Percentiles rank a stretch among this genome's conserved stretches.
phyloP scores from a whole-genome alignment of 2,329 filamentous ascomycete species.

The Myrmaecium sp. region DNA sequence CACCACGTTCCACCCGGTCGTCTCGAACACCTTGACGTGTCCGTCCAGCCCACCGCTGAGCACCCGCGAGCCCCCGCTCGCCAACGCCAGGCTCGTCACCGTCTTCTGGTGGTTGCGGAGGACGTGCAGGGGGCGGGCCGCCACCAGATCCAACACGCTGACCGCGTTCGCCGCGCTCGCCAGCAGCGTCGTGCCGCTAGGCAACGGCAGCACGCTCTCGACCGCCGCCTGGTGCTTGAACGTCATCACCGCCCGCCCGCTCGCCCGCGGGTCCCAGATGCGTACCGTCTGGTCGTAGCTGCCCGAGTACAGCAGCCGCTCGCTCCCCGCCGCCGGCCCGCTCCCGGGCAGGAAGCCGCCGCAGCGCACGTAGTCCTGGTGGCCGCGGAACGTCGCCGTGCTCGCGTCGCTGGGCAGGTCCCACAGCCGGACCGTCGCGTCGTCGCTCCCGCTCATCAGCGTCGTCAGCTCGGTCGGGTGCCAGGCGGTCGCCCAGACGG shows the following conservation, averaged over 20 bases:
- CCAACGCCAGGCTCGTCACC: conserved; percentile 71
- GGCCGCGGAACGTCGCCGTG: conserved; percentile 64
- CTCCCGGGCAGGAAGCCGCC: conserved; percentile 71
- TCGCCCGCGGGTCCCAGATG: conserved; percentile 77
- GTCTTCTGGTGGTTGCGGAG: conserved; percentile 96
- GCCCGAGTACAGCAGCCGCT: conserved; percentile 66
- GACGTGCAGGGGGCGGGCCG: conserved; percentile 70
- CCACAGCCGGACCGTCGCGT: conserved; percentile 86
- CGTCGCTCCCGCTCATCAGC: conserved; percentile 79
- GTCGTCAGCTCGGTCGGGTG: conserved; percentile 76
- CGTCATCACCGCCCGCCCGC: conserved; percentile 54
- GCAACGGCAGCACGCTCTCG: conserved; percentile 74
- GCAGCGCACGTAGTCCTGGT: conserved; percentile 80
- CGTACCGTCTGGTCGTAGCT: conserved; percentile 90
- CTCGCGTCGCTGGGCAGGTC: conserved; percentile 70
- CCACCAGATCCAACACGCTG: conserved; percentile 81
- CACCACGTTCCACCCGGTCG: conserved; percentile 89
- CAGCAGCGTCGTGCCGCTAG: conserved; percentile 70
- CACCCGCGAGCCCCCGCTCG: conserved; percentile 63
- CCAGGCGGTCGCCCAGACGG: conserved; percentile 83
- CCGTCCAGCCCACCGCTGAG: conserved; percentile 84
- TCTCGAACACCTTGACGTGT: conserved; percentile 95
- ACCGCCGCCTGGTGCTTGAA: conserved; percentile 89
- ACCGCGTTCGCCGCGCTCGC: conserved; percentile 75
- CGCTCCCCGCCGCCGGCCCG: no score